Evolutionary conservation across 2,329 filamentous ascomycete species (phyloP).

Genomic region (Xylariomycetidae sp.): DNA sequence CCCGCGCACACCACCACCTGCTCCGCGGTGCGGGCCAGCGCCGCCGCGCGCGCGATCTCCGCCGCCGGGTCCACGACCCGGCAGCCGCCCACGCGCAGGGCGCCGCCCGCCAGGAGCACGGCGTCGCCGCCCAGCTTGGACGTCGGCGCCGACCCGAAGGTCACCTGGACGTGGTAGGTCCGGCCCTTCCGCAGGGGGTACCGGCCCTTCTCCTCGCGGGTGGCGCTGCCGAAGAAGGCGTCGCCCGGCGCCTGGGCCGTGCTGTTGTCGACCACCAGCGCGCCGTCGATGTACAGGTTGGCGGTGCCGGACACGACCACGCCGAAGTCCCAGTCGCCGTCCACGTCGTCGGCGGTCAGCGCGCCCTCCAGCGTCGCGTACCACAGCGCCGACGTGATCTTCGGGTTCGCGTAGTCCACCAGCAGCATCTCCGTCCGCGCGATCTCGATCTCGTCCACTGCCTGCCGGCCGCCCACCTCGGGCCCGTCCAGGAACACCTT

Average conservation of each 20-base stretch:
- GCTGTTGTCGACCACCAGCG: constrained; percentile 59
- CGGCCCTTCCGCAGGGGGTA: constrained; percentile 53
- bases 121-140: constrained; percentile 46
- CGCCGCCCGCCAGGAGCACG: constrained; percentile 51
- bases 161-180: constrained; percentile 51
- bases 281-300: constrained; percentile 57
- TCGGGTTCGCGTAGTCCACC: constrained; percentile 46
- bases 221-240: constrained; percentile 60
- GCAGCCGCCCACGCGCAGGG: constrained; percentile 56
- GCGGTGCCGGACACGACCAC: constrained; percentile 60
- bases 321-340: constrained; percentile 58
- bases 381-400: constrained; percentile 46
- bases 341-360: constrained; percentile 54
- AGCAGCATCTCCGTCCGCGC: constrained; percentile 44
- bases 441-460: constrained; percentile 44
- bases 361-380: constrained; percentile 57
- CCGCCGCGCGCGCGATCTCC: constrained; percentile 60
- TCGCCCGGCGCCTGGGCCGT: constrained; percentile 57
- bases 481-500: constrained; percentile 56
- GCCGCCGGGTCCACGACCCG: constrained; percentile 50
- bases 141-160: constrained; percentile 54
- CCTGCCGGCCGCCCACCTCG: constrained; percentile 36
- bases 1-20: constrained; percentile 75
- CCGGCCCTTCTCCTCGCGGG: constrained; percentile 55
- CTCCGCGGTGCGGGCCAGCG: constrained; percentile 62